A percentile compares a stretch with the other conserved stretches of the same genome.
phyloP scores from a whole-genome alignment of 768 basidiomycete species.

The Tulasnella sp. region DNA sequence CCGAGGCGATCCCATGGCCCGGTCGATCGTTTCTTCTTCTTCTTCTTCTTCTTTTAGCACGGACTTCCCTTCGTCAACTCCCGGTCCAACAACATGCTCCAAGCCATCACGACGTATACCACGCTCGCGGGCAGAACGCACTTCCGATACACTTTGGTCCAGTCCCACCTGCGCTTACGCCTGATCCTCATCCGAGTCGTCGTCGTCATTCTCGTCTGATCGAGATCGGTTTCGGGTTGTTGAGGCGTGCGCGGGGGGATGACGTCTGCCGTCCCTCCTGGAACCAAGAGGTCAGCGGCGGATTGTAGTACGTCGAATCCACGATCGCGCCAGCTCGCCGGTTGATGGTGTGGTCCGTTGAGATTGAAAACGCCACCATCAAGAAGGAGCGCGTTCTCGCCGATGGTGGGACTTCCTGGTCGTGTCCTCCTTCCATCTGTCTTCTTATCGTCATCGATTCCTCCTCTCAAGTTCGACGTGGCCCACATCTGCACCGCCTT shows the following conservation, averaged over 20 bases:
- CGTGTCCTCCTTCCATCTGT: neutral
- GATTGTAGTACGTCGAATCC: too few species aligned
- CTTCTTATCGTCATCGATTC: neutral
- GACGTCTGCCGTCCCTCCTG: too few species aligned
- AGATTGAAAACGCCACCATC: constrained; percentile 30
- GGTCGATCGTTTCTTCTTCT: too few species aligned
- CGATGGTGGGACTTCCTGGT: neutral
- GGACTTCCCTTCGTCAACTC: constrained; percentile 25
- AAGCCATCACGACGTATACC: constrained; percentile 72
- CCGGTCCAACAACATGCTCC: constrained; percentile 39
- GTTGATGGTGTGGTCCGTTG: neutral
- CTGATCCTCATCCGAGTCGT: neutral
- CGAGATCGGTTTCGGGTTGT: too few species aligned
- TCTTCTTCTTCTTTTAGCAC: too few species aligned
- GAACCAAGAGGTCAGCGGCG: too few species aligned
- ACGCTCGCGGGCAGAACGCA: constrained; percentile 65
- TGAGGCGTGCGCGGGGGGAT: too few species aligned
- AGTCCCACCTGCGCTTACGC: constrained; percentile 49
- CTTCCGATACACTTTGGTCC: constrained; percentile 54
- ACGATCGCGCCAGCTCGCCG: neutral
- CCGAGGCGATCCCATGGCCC: too few species aligned
- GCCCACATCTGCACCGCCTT: constrained; percentile 90
- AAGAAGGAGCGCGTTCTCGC: constrained; percentile 4
- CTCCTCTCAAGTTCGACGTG: constrained; percentile 62
- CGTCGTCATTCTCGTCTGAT: neutral